Evolutionary conservation across 2,329 filamentous ascomycete genomes (phyloP).

Genomic region (Trichoderma hamatum): DNA sequence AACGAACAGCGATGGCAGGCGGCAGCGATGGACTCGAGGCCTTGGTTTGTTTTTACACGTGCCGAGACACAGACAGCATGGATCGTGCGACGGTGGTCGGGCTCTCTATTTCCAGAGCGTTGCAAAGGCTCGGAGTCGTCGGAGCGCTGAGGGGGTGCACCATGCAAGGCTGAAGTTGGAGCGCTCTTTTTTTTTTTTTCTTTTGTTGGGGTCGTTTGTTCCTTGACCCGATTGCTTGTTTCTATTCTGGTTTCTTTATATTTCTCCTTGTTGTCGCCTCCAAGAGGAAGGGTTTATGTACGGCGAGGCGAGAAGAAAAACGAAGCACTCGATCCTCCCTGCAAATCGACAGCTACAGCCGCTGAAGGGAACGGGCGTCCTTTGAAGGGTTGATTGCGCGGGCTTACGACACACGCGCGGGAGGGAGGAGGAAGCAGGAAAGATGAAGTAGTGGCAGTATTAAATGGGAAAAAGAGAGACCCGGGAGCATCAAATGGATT

Average conservation of each 20-base stretch:
- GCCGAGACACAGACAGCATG: slow-evolving; percentile 22
- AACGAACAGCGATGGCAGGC: not conserved
- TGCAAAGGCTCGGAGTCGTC: slow-evolving; percentile 18
- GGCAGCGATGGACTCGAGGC: slow-evolving; percentile 21
- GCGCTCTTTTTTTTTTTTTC: slow-evolving; percentile 12
- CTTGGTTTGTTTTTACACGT: slow-evolving; percentile 3
- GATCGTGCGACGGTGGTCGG: slow-evolving; percentile 15
- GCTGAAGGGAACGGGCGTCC: not conserved
- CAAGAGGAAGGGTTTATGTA: not conserved
- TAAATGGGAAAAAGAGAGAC: not conserved
- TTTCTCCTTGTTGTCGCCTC: not conserved
- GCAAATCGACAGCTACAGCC: not conserved
- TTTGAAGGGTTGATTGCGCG: slow-evolving; percentile 12
- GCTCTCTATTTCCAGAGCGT: slow-evolving; percentile 18
- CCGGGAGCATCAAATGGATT: slow-evolving; percentile 7
- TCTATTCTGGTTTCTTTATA: not conserved
- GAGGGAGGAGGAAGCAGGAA: slow-evolving; percentile 8
- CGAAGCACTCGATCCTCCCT: not conserved
- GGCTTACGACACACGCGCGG: slow-evolving; percentile 4
- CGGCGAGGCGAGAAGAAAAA: not conserved
- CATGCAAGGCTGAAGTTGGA: slow-evolving; percentile 22
- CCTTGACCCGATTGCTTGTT: not conserved
- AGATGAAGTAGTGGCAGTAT: not conserved
- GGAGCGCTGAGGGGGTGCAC: not conserved
- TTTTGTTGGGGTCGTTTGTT: slow-evolving; percentile 9